These are phyloP conservation scores for Senna siamea DNA, from an alignment of 306 rosid genomes.

Conservation along the genomic window DNA sequence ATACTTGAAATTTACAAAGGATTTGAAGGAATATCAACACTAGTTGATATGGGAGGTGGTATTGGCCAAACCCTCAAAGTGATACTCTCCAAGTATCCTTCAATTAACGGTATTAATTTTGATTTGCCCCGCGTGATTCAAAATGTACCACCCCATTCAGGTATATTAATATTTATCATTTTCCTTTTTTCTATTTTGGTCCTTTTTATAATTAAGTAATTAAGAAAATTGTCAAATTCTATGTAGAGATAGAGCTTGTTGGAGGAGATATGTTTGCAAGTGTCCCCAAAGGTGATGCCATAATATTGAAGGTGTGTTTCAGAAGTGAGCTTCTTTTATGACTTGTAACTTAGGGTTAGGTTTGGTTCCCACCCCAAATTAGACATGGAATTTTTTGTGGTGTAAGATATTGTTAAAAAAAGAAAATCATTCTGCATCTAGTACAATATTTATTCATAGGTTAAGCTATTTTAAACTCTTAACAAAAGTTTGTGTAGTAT, in stretches of 20 bases:
- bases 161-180: background rate
- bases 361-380: too few species aligned
- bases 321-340: too few species aligned
- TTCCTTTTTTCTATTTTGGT: too few species aligned
- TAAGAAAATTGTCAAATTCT: background rate
- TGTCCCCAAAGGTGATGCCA: constrained; percentile 40
- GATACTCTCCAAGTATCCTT: constrained; percentile 41
- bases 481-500: too few species aligned
- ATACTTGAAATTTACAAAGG: constrained; percentile 37
- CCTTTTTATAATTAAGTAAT: background rate
- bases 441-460: too few species aligned
- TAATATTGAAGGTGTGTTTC: constrained; percentile 29
- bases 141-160: constrained; percentile 33
- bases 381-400: too few species aligned
- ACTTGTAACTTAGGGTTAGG: too few species aligned
- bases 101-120: constrained; percentile 42
- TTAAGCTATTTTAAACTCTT: too few species aligned
- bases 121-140: constrained; percentile 40
- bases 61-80: constrained; percentile 28
- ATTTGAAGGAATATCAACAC: constrained; percentile 42
- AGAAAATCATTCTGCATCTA: too few species aligned
- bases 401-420: too few species aligned
- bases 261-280: constrained; percentile 38
- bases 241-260: constrained; percentile 28
- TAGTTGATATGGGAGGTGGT: constrained; percentile 45